Conservation (phyloP, 176 grass and related monocot genomes). For the Phragmites australis region DNA sequence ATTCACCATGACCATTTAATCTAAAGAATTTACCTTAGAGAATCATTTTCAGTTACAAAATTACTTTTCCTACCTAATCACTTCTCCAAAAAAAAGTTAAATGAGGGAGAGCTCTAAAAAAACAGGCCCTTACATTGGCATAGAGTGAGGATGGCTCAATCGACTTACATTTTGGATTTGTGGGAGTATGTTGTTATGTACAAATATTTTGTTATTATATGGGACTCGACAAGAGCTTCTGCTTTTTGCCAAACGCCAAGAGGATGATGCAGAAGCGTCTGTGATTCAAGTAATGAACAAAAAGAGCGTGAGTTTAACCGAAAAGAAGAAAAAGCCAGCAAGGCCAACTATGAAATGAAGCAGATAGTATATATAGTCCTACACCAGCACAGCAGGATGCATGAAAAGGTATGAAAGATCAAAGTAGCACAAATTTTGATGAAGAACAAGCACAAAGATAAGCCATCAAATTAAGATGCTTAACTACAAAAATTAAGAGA, state of each 20-base stretch:
- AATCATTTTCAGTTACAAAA: no score
- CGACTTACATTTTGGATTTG: no score
- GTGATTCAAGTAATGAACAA: neutral
- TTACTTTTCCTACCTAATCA: no score
- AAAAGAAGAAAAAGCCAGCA: neutral
- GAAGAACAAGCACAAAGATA: neutral
- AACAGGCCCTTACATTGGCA: no score
- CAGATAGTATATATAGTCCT: neutral
- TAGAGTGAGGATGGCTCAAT: no score
- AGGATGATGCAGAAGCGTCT: neutral
- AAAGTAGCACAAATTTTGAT: neutral
- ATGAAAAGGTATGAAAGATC: constrained; percentile 13
- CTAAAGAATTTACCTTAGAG: no score
- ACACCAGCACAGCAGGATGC: neutral
- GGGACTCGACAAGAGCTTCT: neutral
- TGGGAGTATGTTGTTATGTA: no score
- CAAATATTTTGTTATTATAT: neutral
- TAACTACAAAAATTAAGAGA: neutral
- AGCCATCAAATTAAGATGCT: neutral
- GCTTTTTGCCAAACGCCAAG: constrained; percentile 13
- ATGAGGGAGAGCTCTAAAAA: no score
- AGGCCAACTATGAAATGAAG: no score
- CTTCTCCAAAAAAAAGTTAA: no score
- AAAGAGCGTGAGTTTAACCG: constrained; percentile 5
- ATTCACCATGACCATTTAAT: no score